Percentiles rank a stretch among this genome's conserved stretches.
These are phyloP conservation scores for Sclerotinia glacialis DNA, from an alignment of 2,329 filamentous ascomycete species.

Conservation along the genomic window DNA sequence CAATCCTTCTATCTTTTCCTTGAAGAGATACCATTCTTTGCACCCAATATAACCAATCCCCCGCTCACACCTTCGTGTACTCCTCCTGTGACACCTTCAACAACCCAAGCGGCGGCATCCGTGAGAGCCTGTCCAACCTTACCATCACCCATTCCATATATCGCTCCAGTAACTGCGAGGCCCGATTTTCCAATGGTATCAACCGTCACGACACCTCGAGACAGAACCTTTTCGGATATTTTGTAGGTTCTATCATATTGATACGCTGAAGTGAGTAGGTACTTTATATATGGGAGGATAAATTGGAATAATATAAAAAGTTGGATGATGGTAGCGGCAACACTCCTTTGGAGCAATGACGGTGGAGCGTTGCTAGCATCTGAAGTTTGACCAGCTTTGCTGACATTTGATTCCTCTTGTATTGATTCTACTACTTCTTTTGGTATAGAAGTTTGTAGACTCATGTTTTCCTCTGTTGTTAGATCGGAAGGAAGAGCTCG, in stretches of 20 bases:
- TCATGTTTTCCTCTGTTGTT: constrained; percentile 51
- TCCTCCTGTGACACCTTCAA: constrained; percentile 63
- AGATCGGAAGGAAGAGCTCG: constrained; percentile 59
- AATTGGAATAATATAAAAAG: constrained; percentile 59
- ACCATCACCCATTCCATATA: constrained; percentile 62
- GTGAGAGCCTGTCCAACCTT: constrained; percentile 58
- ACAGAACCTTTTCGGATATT: constrained; percentile 57
- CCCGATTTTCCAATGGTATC: constrained; percentile 53
- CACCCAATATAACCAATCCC: constrained; percentile 49
- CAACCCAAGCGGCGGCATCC: constrained; percentile 57
- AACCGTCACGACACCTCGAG: constrained; percentile 50
- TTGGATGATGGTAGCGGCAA: constrained; percentile 56
- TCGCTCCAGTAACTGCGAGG: constrained; percentile 50
- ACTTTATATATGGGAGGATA: constrained; percentile 58
- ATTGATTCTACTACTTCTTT: constrained; percentile 31
- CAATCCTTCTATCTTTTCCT: constrained; percentile 18
- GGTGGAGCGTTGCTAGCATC: constrained; percentile 33
- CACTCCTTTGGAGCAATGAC: constrained; percentile 57
- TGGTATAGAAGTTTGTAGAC: constrained; percentile 53
- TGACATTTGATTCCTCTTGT: constrained; percentile 23
- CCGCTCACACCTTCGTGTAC: constrained; percentile 62
- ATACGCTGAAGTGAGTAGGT: constrained; percentile 53
- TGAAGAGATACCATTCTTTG: constrained; percentile 6
- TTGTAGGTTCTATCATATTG: constrained; percentile 65
- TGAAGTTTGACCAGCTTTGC: neutral